phyloP scores from a whole-genome alignment of 2,329 filamentous ascomycete species.

The Chaetomiaceae sp. region DNA sequence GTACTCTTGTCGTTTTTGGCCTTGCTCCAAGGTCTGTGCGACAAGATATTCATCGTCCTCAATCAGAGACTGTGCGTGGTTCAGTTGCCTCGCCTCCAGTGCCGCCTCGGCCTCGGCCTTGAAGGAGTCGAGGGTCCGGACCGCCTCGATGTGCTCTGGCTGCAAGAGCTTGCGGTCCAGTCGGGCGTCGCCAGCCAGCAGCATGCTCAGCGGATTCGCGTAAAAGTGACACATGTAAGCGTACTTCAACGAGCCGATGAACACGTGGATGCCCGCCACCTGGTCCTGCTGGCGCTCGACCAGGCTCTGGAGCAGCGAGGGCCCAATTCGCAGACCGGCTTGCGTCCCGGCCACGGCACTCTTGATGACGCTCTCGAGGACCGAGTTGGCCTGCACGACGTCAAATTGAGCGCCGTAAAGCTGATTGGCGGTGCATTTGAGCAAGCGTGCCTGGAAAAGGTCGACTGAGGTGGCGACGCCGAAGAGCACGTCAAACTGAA shows the following conservation, averaged over 20 bases:
- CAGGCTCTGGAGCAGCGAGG: constrained; percentile 57
- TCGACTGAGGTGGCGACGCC: constrained; percentile 79
- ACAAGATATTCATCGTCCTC: constrained; percentile 56
- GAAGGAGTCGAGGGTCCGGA: constrained; percentile 68
- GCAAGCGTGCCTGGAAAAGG: constrained; percentile 68
- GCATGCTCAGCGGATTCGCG: constrained; percentile 67
- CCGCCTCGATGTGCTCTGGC: constrained; percentile 59
- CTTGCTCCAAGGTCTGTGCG: constrained; percentile 34
- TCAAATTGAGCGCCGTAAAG: constrained; percentile 72
- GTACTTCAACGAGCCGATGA: constrained; percentile 70
- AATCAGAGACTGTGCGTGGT: constrained; percentile 50
- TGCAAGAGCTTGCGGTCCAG: constrained; percentile 41
- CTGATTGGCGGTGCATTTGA: constrained; percentile 62
- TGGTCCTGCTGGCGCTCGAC: constrained; percentile 72
- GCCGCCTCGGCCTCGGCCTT: constrained; percentile 47
- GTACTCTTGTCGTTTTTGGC: constrained; percentile 27
- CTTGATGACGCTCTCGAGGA: constrained; percentile 69
- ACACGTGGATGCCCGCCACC: constrained; percentile 68
- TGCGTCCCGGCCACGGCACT: constrained; percentile 57
- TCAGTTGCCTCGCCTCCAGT: constrained; percentile 40
- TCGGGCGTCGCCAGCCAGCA: constrained; percentile 41
- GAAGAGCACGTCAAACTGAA: constrained; percentile 73
- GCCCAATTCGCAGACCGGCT: constrained; percentile 58
- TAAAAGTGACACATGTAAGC: constrained; percentile 85
- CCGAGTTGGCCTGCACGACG: constrained; percentile 66